Percentiles rank a stretch among this genome's conserved stretches.
phyloP scores from a whole-genome alignment of 805 yeast genomes.

The Metschnikowia anglica region DNA sequence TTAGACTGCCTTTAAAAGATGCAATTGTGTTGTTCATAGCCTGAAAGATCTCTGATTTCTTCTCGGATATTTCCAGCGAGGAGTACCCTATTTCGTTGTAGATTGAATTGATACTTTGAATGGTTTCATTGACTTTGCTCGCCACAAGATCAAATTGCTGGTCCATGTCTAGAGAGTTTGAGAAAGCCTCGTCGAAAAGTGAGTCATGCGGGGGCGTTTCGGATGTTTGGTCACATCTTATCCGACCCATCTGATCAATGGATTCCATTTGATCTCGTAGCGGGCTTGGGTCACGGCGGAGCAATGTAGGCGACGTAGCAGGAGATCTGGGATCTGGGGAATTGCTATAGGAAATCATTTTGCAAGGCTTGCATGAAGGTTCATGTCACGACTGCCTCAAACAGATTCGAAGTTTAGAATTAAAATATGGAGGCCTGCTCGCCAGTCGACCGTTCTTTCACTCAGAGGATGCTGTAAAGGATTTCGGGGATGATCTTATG shows the following conservation, averaged over 20 bases:
- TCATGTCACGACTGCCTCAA: too few species aligned
- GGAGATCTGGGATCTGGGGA: neutral
- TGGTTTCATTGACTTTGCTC: slow-evolving; percentile 35
- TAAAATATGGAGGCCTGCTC: slow-evolving; percentile 3
- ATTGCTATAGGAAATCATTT: neutral
- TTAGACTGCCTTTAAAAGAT: slow-evolving; percentile 19
- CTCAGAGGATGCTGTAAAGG: neutral
- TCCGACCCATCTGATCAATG: neutral
- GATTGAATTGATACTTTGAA: slow-evolving; percentile 43
- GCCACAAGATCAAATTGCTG: slow-evolving; percentile 33
- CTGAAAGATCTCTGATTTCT: slow-evolving; percentile 50
- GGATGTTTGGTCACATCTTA: neutral
- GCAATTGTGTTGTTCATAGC: slow-evolving; percentile 50
- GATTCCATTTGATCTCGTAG: slow-evolving; percentile 4
- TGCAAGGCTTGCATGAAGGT: neutral
- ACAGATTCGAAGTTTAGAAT: too few species aligned
- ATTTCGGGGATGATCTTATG: neutral
- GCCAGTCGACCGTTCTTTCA: neutral
- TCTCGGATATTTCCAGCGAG: slow-evolving; percentile 45
- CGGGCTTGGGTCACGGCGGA: slow-evolving; percentile 1
- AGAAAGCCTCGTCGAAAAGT: neutral
- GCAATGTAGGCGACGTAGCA: neutral
- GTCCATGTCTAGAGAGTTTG: slow-evolving; percentile 9
- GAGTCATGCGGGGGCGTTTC: neutral
- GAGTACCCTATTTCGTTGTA: slow-evolving; percentile 58